phyloP scores from a whole-genome alignment of 2,329 filamentous ascomycete species.

The Fusarium sp. region DNA sequence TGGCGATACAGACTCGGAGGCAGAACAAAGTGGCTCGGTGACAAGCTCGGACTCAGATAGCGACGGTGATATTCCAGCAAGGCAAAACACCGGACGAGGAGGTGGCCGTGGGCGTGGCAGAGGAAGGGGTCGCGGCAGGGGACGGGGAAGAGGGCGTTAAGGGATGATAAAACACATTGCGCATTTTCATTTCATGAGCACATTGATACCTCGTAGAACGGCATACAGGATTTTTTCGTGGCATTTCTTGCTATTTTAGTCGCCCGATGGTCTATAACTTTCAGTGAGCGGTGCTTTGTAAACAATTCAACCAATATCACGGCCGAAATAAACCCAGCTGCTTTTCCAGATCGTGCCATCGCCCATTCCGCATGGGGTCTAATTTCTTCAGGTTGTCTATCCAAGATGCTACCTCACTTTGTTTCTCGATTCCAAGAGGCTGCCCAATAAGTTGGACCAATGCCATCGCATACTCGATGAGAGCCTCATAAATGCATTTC shows the following conservation, averaged over 20 bases:
- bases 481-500: constrained; percentile 91
- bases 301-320: not conserved
- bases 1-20: constrained; percentile 43
- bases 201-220: constrained; percentile 12
- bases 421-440: constrained; percentile 55
- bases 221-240: not conserved
- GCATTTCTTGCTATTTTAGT: not conserved
- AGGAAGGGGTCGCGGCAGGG: constrained; percentile 26
- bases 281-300: not conserved
- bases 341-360: constrained; percentile 79
- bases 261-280: not conserved
- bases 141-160: constrained; percentile 31
- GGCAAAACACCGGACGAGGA: constrained; percentile 36
- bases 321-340: constrained; percentile 45
- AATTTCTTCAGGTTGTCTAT: constrained; percentile 73
- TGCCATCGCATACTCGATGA: constrained; percentile 78
- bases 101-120: constrained; percentile 37
- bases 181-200: constrained; percentile 8
- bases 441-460: constrained; percentile 66
- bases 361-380: constrained; percentile 78
- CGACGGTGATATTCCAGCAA: constrained; percentile 44
- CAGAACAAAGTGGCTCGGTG: constrained; percentile 19
- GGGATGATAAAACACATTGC: not conserved
- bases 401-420: constrained; percentile 66
- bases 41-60: constrained; percentile 37